Evolutionary conservation across 2,329 filamentous ascomycete species (phyloP).

Genomic region (Botrytis medusae): DNA sequence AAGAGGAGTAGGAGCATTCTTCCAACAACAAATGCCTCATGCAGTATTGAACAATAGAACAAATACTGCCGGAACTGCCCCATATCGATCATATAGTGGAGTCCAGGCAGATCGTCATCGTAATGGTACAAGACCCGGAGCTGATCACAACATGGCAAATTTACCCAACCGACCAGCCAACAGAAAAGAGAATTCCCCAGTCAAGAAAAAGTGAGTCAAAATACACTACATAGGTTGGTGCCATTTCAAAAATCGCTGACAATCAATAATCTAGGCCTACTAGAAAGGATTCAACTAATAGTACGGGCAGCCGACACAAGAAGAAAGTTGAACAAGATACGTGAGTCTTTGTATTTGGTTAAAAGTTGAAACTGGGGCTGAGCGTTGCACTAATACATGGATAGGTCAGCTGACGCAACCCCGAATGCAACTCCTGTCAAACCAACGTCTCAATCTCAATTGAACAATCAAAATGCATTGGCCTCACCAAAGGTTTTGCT

Average conservation of each 20-base stretch:
- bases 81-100: neutral
- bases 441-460: neutral
- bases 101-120: neutral
- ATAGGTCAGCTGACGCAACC: conserved; percentile 17
- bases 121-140: neutral
- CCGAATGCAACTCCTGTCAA: conserved; percentile 12
- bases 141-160: neutral
- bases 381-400: neutral
- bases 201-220: neutral
- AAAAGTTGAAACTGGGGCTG: neutral
- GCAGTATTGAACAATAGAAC: neutral
- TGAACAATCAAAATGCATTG: neutral
- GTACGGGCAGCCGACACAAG: conserved; percentile 4
- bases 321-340: conserved; percentile 21
- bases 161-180: neutral
- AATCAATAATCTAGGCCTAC: neutral
- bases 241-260: neutral
- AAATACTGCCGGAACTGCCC: neutral
- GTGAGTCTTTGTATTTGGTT: conserved; percentile 14
- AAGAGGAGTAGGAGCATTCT: conserved; percentile 1
- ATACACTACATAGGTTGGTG: too few species aligned
- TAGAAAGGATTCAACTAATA: neutral
- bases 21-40: conserved; percentile 16
- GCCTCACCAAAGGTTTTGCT: neutral
- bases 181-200: conserved; percentile 22